Conservation (phyloP, 2,329 filamentous ascomycete genomes). For the Fonsecaea multimorphosa region DNA sequence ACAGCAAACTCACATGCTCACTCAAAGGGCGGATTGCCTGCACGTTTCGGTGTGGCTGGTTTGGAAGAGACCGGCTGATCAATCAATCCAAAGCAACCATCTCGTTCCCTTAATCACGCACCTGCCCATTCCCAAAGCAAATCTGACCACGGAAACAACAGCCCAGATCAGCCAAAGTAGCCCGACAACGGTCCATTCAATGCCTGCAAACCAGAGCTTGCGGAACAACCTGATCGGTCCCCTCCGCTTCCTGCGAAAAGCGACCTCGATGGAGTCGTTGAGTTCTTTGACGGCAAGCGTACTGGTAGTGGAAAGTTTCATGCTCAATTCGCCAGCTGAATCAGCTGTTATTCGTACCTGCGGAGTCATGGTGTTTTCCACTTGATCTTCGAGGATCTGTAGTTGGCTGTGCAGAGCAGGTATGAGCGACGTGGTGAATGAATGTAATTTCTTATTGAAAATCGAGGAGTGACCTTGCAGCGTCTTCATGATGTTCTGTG, state of each 20-base stretch:
- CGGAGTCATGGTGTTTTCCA: conserved; percentile 59
- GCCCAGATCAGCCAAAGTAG: conserved; percentile 97
- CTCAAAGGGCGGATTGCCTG: background rate
- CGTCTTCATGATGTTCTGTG: conserved; percentile 56
- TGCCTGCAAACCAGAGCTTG: conserved; percentile 75
- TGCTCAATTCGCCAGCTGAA: conserved; percentile 77
- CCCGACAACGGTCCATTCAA: conserved; percentile 87
- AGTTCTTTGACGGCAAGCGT: conserved; percentile 81
- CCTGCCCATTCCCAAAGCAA: conserved; percentile 67
- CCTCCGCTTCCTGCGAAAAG: conserved; percentile 74
- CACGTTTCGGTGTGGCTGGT: background rate
- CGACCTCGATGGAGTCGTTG: conserved; percentile 72
- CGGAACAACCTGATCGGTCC: conserved; percentile 72
- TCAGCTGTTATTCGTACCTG: conserved; percentile 73
- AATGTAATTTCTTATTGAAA: conserved; percentile 52
- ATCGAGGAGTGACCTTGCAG: conserved; percentile 51
- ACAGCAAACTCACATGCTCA: background rate
- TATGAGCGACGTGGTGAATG: conserved; percentile 50
- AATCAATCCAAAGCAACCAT: conserved; percentile 79
- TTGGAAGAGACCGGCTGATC: background rate
- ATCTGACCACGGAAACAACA: conserved; percentile 75
- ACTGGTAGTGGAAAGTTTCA: conserved; percentile 76
- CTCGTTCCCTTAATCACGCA: conserved; percentile 65
- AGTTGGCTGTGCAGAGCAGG: conserved; percentile 54
- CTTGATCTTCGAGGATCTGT: conserved; percentile 52